Percentiles rank a stretch among this genome's conserved stretches.
These are phyloP conservation scores for Sporothrix pallida DNA, from an alignment of 2,329 filamentous ascomycete genomes.

Conservation along the genomic window DNA sequence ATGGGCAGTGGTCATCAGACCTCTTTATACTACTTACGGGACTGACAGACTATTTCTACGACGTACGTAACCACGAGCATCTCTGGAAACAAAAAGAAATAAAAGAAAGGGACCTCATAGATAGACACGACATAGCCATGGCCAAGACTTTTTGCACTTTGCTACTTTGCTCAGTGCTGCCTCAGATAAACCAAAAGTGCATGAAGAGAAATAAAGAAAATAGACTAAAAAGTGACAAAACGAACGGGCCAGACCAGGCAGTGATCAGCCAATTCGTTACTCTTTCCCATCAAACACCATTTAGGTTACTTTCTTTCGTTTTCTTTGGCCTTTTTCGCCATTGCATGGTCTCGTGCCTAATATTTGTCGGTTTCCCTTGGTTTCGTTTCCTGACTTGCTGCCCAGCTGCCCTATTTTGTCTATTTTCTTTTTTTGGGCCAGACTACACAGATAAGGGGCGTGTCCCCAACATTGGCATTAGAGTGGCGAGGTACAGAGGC, in stretches of 20 bases:
- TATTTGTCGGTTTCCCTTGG: conserved; percentile 8
- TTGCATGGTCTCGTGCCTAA: conserved; percentile 15
- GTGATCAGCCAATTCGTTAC: conserved; percentile 17
- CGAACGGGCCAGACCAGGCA: conserved; percentile 14
- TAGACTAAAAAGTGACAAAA: not conserved
- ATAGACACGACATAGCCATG: not conserved
- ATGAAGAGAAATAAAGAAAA: not conserved
- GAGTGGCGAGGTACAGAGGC: no score
- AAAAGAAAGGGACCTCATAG: not conserved
- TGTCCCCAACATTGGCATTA: not conserved
- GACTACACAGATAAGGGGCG: conserved; percentile 8
- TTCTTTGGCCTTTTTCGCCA: not conserved
- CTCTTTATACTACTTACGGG: conserved; percentile 24
- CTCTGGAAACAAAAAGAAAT: not conserved
- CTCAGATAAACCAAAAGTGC: not conserved
- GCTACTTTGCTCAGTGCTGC: conserved; percentile 1
- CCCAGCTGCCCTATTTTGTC: conserved; percentile 11
- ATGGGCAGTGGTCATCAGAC: not conserved
- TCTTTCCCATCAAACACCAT: not conserved
- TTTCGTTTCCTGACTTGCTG: conserved; percentile 7
- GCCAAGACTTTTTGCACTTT: not conserved
- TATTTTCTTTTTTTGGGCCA: not conserved
- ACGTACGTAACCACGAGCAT: no score
- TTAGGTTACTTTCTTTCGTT: not conserved
- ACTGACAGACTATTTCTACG: not conserved